Percentiles rank a stretch among this genome's conserved stretches.
These are phyloP conservation scores for Podospora fimiseda DNA, from an alignment of 495 filamentous ascomycete species.

Conservation along the genomic window DNA sequence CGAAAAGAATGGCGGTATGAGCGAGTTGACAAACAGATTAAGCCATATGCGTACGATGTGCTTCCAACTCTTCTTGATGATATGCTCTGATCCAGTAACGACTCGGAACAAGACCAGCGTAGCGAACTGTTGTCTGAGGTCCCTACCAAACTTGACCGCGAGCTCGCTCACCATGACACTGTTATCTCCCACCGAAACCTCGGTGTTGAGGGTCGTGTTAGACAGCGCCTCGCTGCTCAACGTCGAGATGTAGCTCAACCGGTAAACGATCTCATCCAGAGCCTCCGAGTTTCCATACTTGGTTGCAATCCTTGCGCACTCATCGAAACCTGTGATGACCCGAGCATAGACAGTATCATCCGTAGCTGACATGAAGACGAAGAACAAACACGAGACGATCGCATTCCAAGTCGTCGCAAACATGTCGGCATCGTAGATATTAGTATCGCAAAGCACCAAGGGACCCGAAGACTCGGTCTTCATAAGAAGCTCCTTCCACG, in stretches of 20 bases:
- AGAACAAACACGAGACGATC: slow-evolving; percentile 88
- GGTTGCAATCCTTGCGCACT: slow-evolving; percentile 89
- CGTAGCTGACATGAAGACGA: slow-evolving; percentile 97
- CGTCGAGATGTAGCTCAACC: slow-evolving; percentile 83
- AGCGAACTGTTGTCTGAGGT: slow-evolving; percentile 88
- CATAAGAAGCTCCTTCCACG: slow-evolving; percentile 88
- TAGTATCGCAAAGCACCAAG: slow-evolving; percentile 77
- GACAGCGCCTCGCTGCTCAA: slow-evolving; percentile 66
- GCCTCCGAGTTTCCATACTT: slow-evolving; percentile 78
- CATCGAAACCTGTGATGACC: slow-evolving; percentile 89
- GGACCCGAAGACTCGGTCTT: slow-evolving; percentile 74
- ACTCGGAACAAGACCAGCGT: slow-evolving; percentile 91
- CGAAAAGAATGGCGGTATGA: slow-evolving; percentile 79
- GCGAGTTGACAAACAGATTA: slow-evolving; percentile 92
- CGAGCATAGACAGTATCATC: slow-evolving; percentile 95
- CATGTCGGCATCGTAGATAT: slow-evolving; percentile 95
- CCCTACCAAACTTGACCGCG: slow-evolving; percentile 91
- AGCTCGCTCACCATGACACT: slow-evolving; percentile 99
- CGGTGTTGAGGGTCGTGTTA: slow-evolving; percentile 87
- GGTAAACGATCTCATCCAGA: slow-evolving; percentile 84
- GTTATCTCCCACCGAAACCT: slow-evolving; percentile 85
- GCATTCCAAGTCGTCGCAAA: slow-evolving; percentile 95
- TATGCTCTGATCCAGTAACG: slow-evolving; percentile 70
- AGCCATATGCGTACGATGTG: slow-evolving; percentile 86
- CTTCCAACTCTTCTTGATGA: slow-evolving; percentile 74